These are phyloP conservation scores for Fusarium sp. DNA, from an alignment of 2,329 filamentous ascomycete genomes.

Conservation along the genomic window DNA sequence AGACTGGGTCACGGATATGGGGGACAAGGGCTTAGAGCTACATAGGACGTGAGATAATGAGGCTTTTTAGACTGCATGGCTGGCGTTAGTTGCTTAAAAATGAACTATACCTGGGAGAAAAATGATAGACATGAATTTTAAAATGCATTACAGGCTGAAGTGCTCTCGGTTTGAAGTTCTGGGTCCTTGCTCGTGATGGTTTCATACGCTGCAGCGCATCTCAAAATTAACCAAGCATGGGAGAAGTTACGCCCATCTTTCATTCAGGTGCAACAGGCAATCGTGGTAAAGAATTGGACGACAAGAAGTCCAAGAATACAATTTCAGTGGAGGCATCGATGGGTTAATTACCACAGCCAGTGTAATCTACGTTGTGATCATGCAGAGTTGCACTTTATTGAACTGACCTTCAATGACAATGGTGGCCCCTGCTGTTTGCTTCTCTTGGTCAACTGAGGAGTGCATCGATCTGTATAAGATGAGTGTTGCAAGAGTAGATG, in stretches of 20 bases:
- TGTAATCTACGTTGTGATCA: rapidly evolving
- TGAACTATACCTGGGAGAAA: slow-evolving; percentile 32
- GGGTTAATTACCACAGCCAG: not conserved
- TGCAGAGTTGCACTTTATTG: not conserved
- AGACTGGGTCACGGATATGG: slow-evolving; percentile 7
- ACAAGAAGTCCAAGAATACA: rapidly evolving
- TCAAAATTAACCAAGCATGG: not conserved
- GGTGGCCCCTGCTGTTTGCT: too few relatives aligned
- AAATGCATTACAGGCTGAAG: slow-evolving; percentile 16
- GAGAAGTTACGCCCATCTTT: rapidly evolving
- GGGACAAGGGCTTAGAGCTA: slow-evolving; percentile 24
- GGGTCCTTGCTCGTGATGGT: not conserved
- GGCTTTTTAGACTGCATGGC: slow-evolving; percentile 32
- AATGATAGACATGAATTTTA: slow-evolving; percentile 33
- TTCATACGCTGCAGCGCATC: not conserved
- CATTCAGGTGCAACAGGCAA: not conserved
- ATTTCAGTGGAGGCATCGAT: not conserved
- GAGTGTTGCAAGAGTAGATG: too few relatives aligned
- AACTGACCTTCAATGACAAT: not conserved
- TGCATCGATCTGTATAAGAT: too few relatives aligned
- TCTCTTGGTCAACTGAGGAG: too few relatives aligned
- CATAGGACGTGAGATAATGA: slow-evolving; percentile 31
- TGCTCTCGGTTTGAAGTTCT: slow-evolving; percentile 29
- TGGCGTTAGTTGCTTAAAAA: slow-evolving; percentile 34
- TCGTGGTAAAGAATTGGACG: too few relatives aligned